These are phyloP conservation scores for Ogataea ganodermae DNA, from an alignment of 805 yeast species.

Conservation along the genomic window DNA sequence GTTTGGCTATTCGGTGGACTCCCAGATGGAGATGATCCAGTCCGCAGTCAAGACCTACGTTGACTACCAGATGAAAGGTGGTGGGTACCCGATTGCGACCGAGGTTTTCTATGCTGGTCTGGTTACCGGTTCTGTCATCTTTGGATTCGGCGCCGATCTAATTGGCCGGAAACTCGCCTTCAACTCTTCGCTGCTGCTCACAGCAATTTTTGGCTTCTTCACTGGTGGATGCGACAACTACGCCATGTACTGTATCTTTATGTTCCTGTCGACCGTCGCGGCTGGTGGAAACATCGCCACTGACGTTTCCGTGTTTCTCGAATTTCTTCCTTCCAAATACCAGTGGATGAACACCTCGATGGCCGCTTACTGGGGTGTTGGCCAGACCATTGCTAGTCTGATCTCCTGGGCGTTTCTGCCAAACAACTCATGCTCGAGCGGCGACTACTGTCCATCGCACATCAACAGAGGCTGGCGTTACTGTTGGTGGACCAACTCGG, in stretches of 20 bases:
- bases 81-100: conserved; percentile 45
- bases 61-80: conserved; percentile 47
- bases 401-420: conserved; percentile 60
- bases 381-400: conserved; percentile 54
- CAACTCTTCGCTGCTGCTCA: conserved; percentile 48
- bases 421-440: conserved; percentile 47
- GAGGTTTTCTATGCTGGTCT: conserved; percentile 53
- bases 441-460: conserved; percentile 44
- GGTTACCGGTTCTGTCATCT: conserved; percentile 52
- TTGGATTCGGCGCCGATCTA: conserved; percentile 59
- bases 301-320: conserved; percentile 55
- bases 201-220: conserved; percentile 53
- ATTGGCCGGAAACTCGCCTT: conserved; percentile 57
- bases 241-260: conserved; percentile 52
- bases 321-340: conserved; percentile 51
- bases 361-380: conserved; percentile 58
- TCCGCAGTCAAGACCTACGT: conserved; percentile 47
- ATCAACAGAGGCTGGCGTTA: conserved; percentile 66
- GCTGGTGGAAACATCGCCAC: conserved; percentile 61
- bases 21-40: conserved; percentile 44
- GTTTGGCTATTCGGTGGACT: conserved; percentile 57
- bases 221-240: conserved; percentile 53
- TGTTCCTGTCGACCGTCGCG: conserved; percentile 45
- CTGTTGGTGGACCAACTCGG: conserved; percentile 54
- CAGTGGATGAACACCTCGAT: conserved; percentile 55